Base-by-base conservation (phyloP, 768 basidiomycete species). In the Tulasnella sp. region DNA sequence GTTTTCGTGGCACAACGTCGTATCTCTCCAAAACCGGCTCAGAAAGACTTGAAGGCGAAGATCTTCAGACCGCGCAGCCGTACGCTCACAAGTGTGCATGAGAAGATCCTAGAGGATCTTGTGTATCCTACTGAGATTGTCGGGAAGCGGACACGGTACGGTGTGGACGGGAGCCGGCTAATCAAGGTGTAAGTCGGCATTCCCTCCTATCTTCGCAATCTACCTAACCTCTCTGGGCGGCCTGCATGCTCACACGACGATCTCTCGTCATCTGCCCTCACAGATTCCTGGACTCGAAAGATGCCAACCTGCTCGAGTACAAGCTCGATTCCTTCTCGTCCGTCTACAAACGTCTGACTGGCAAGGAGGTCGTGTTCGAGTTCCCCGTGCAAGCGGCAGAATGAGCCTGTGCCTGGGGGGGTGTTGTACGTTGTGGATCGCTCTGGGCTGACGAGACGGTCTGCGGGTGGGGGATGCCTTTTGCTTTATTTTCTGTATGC, bases 261-360 rank as follows among this genome's bases (percentile, higher is more conserved):
- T 42, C 52, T 41, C 37, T 55, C 17, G 42, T 59, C 58, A 39
- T n/a, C n/a, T n/a, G n/a, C n/a, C 11, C 2, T 27, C 61, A 21
- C 70, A 98, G 94, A 64, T 85, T 92, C 78, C 85, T 99, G 64
- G 96, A 99, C 78, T 77, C 90, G 63, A 98, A 98, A 73, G 96
- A 99, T 69, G 82, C 91, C 57, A 98, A 92, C 70, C 87, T 90
- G 67, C 79, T 98, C 69, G 96, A 98, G 78, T 97, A 99, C 86
- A 99, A 99, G 81, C 80, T 98, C 65, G 96, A 99, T 75, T 94
- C 93, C 62, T 99, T 98, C 78, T 86, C 93, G 48, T 92, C 90
- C 39, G 89, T 98, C 62, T 97, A 96, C 80, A 86, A 85, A 68
- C 81, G 85, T 62, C 74, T 96, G 69, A 94, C 92, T 63, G 93